These are phyloP conservation scores for Pseudogymnoascus sp. DNA, from an alignment of 2,329 filamentous ascomycete species.

Conservation along the genomic window DNA sequence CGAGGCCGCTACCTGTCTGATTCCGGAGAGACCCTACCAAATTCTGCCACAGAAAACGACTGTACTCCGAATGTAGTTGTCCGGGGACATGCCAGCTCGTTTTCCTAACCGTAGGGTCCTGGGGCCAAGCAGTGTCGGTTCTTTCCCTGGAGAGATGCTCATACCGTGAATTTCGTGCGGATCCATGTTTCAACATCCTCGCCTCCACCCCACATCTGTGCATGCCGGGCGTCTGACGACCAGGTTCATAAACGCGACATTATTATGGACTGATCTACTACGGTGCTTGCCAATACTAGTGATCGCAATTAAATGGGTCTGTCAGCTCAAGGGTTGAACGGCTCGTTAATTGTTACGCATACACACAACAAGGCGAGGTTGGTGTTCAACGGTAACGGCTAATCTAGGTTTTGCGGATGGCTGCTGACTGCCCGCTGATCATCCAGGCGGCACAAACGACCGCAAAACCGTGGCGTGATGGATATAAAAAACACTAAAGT, in stretches of 20 bases:
- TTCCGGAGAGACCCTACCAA: not conserved
- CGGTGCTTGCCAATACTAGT: not conserved
- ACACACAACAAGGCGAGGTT: not conserved
- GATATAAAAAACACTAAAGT: not conserved
- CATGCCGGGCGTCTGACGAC: conserved; percentile 4
- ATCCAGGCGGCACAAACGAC: not conserved
- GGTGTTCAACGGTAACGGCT: not conserved
- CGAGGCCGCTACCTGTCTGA: not conserved
- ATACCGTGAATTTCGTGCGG: not conserved
- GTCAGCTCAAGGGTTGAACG: not conserved
- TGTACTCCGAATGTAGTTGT: not conserved
- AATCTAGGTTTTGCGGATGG: conserved; percentile 3
- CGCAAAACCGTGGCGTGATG: not conserved
- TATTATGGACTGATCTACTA: not conserved
- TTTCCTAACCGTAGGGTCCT: not conserved
- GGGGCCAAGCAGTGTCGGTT: not conserved
- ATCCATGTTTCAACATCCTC: conserved; percentile 4
- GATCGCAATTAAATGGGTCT: not conserved
- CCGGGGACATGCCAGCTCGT: not conserved
- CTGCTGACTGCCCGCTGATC: not conserved
- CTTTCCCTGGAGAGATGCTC: not conserved
- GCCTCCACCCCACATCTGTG: not conserved
- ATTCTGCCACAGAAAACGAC: not conserved
- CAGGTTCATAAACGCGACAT: conserved; percentile 5
- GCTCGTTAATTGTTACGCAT: not conserved